Evolutionary conservation across 139 green algal genomes (phyloP).

Genomic region (Diplosphaera chodatii): DNA sequence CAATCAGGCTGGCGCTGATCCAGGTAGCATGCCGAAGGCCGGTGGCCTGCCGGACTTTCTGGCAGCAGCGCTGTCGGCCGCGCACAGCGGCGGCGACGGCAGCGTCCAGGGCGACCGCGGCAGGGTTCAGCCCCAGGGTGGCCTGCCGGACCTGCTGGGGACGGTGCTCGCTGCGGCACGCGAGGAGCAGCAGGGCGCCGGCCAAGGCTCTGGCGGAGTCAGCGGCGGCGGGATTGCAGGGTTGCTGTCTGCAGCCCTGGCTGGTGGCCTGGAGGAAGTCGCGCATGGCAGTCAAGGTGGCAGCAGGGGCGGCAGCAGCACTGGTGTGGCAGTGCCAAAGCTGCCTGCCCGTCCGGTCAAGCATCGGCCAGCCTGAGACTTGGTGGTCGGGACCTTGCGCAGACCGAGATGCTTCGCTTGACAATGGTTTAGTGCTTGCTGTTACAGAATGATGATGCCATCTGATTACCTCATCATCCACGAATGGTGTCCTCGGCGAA

Average conservation of each 20-base stretch:
- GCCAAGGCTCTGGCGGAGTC: too few relatives aligned
- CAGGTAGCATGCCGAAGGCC: too few relatives aligned
- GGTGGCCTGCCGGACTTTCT: constrained; percentile 37
- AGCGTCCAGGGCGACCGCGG: background rate
- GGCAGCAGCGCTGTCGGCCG: background rate
- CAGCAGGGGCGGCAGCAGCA: background rate
- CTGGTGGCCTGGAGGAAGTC: background rate
- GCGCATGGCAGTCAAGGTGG: background rate
- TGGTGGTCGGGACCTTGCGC: too few relatives aligned
- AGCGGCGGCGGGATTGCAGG: background rate
- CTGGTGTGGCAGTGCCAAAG: background rate
- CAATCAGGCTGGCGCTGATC: too few relatives aligned
- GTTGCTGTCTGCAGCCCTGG: background rate
- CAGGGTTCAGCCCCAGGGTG: background rate
- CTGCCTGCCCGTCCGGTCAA: too few relatives aligned
- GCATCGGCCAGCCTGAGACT: too few relatives aligned
- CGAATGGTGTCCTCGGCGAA: too few relatives aligned
- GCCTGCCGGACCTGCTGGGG: background rate
- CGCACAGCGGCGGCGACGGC: background rate
- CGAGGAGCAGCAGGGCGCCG: background rate
- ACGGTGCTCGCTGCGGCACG: background rate
- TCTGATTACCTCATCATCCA: too few relatives aligned
- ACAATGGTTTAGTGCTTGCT: too few relatives aligned
- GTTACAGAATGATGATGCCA: too few relatives aligned
- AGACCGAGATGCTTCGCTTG: too few relatives aligned